Evolutionary conservation across 805 yeast genomes (phyloP).

Genomic region (Lachancea lanzarotensis): DNA sequence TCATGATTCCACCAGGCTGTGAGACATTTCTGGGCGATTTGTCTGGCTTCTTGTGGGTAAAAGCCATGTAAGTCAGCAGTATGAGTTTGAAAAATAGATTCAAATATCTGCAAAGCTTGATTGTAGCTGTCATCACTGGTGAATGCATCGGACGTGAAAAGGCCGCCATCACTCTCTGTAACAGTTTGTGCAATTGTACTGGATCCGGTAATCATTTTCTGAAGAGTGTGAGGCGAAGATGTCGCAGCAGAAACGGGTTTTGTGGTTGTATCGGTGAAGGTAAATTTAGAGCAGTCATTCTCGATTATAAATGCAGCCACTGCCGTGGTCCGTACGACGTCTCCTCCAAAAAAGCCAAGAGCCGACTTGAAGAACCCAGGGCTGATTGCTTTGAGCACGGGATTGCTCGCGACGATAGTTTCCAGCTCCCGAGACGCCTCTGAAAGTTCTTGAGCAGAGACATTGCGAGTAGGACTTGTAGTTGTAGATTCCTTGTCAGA

Average conservation of each 20-base stretch:
- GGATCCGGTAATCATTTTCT: background rate
- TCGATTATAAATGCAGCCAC: conserved; percentile 34
- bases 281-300: conserved; percentile 23
- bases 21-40: conserved; percentile 34
- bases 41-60: conserved; percentile 42
- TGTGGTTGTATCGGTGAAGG: conserved; percentile 16
- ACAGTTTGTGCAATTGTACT: background rate
- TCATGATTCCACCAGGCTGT: conserved; percentile 62
- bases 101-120: conserved; percentile 13
- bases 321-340: conserved; percentile 34
- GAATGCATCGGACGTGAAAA: background rate
- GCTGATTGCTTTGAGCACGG: conserved; percentile 32
- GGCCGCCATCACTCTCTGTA: background rate
- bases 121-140: conserved; percentile 7
- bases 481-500: too few species aligned
- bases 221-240: background rate
- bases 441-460: too few species aligned
- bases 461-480: too few species aligned
- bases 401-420: conserved; percentile 31
- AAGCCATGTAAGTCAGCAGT: conserved; percentile 54
- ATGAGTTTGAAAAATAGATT: conserved; percentile 14
- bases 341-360: conserved; percentile 40
- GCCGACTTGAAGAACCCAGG: conserved; percentile 36
- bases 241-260: background rate
- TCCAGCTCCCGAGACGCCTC: conserved; percentile 33